Conservation (phyloP, 2,329 filamentous ascomycete species). For the Cucurbitaria berberidis region DNA sequence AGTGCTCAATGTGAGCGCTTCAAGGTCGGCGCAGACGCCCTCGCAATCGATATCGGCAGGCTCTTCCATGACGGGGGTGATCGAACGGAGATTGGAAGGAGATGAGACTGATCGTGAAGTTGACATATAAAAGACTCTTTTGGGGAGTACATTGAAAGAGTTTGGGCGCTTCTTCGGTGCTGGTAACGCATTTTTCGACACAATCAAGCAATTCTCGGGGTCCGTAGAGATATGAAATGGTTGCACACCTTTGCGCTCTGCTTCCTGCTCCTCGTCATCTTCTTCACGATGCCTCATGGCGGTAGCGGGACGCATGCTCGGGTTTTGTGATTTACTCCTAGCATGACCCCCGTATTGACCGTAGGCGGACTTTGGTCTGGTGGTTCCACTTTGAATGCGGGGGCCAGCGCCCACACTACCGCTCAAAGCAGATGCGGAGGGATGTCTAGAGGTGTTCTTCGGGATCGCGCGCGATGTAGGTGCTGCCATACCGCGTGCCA, state of each 20-base stretch:
- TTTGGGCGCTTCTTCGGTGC: conserved; percentile 23
- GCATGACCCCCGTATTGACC: conserved; percentile 41
- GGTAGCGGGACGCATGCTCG: conserved; percentile 48
- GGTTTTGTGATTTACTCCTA: conserved; percentile 55
- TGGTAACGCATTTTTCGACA: conserved; percentile 35
- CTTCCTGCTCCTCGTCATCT: conserved; percentile 45
- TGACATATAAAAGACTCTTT: conserved; percentile 19
- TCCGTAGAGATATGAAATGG: conserved; percentile 50
- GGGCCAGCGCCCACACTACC: conserved; percentile 60
- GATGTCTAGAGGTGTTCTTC: conserved; percentile 51
- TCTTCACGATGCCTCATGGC: conserved; percentile 53
- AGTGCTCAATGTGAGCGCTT: conserved; percentile 33
- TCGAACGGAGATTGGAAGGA: conserved; percentile 27
- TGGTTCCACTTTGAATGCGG: conserved; percentile 52
- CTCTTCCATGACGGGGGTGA: conserved; percentile 35
- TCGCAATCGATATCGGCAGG: conserved; percentile 40
- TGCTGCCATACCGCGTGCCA: conserved; percentile 47
- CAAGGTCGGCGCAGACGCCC: conserved; percentile 31
- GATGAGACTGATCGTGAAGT: conserved; percentile 32
- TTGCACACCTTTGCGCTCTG: conserved; percentile 55
- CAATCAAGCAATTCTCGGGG: conserved; percentile 35
- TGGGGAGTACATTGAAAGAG: conserved; percentile 24
- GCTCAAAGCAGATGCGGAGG: conserved; percentile 58
- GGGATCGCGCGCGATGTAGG: conserved; percentile 52
- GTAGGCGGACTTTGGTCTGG: conserved; percentile 58